Base-by-base conservation (phyloP, 192 early-diverging fungal genomes). In the Linnemannia schmuckeri region DNA sequence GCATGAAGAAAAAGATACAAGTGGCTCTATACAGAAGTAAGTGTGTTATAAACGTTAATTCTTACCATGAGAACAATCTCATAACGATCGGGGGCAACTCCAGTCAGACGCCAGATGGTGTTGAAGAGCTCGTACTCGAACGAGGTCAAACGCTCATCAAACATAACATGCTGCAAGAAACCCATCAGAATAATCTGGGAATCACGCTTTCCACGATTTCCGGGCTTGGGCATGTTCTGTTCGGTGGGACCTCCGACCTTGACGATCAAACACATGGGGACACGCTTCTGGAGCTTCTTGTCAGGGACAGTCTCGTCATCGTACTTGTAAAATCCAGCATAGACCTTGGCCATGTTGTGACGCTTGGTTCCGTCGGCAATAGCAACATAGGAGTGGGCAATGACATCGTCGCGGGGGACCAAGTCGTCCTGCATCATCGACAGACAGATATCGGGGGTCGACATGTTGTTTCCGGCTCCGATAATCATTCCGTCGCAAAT, bases 111-210 rank as follows among this genome's bases (percentile, higher is more conserved):
- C 93, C 94, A 95, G 80, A 97, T 96, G 12, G 91, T 89, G 71
- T 94, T 94, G 88, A 96, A 96, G 72, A 96, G 85, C 74, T 96
- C 96, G 85, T 95, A 96, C 83, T 96, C 96, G 63, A 96, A 90
- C 71, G 91, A 91, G 7, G 96, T 96, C 95, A 96, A 95, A 72
- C 96, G 94, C 84, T 96, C 96, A 84, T 96, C 94, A 89, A 95
- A 96, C 92, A 96, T 96, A 40, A 95, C 96, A 54, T 96, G 96
- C 90, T 96, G 94, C 87, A 99, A 83, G 88, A 99, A 99, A 76
- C 95, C 95, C 97, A 99, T 98, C 46, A 99, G 90, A 74, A 99
- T 92, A 71, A 99, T 94, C 89, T 99, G 98, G 15, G 97, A 97
- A 87, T 99, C 98, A 42, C 98, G 95, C 91, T 99, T 99, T 68